Evolutionary conservation across 2,329 filamentous ascomycete genomes (phyloP), one percentile per base, ranked within the genome.

Genomic region (Cyphellophora attinorum): DNA sequence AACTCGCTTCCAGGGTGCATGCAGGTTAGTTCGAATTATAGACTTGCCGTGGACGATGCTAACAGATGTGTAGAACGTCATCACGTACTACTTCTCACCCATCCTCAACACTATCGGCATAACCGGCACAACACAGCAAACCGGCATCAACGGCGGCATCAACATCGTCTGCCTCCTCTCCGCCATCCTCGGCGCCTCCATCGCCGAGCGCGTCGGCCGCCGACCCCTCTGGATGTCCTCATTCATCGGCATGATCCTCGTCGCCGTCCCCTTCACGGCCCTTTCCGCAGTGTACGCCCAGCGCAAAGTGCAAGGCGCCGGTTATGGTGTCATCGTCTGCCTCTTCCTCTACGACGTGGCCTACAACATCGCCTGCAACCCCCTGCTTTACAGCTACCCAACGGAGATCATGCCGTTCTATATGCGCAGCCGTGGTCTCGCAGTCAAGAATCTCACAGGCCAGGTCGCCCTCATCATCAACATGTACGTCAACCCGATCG

Each of bases 351-450:
- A 56, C 48, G 57, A 54, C 30, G 53, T 51, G 11, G 55, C 53
- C 37, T 61, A 62, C 42, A 57, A 58, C 35, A 44, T 63, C 27
- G 60, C 57, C 16, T 40, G 32, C 29, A 39, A 33, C 4, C 39
- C 39, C 3, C 39, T 61, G 3, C 47, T 58, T n/a, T 47, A 54
- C 5, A 49, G 49, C 3, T 61, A 69, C 50, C 57, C 59, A 3
- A 58, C 60, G 33, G 65, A 70, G 43, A 67, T 69, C 42, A 49
- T 67, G 37, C 65, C 65, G 3, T 69, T 61, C 52, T 58, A 56
- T 34, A 57, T 68, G 34, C 63, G 65, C 31, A 60, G 62, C 39
- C 65, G 65, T 50, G 66, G 65, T 21, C 52, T 68, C 12, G 53
- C 51, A 1, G 44, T 57, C 21, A 43, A 46, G 11, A 31, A 53